Conservation (phyloP, 192 early-diverging fungal species). For the Coemansia sp. region DNA sequence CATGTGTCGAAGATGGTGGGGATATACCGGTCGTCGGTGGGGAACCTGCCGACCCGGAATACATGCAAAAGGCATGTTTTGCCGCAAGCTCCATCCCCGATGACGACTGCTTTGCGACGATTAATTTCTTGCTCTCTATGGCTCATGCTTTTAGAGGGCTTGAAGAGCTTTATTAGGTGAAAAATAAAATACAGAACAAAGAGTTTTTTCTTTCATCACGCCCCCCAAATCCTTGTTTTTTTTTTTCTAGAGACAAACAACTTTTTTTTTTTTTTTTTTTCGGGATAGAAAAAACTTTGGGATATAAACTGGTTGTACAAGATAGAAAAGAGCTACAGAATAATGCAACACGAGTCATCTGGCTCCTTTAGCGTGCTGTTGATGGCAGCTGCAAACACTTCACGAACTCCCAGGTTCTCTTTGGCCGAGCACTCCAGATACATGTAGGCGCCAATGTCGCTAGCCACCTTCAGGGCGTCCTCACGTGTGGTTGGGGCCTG, state of each 20-base stretch:
- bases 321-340: constrained; percentile 34
- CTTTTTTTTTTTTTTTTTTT: too few species aligned
- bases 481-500: constrained; percentile 55
- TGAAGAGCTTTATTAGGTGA: too few species aligned
- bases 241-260: too few species aligned
- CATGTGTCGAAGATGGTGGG: constrained; percentile 96
- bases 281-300: too few species aligned
- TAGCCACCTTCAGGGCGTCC: constrained; percentile 71
- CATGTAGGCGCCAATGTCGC: constrained; percentile 82
- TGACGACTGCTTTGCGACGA: constrained; percentile 77
- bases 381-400: constrained; percentile 65
- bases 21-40: constrained; percentile 59
- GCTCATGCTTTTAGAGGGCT: too few species aligned
- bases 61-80: constrained; percentile 87
- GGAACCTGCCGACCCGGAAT: constrained; percentile 81
- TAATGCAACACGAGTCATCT: constrained; percentile 35
- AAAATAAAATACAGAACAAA: too few species aligned
- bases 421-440: constrained; percentile 83
- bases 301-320: too few species aligned
- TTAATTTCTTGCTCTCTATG: too few species aligned
- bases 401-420: constrained; percentile 17
- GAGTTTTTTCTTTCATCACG: too few species aligned
- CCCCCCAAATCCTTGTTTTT: too few species aligned
- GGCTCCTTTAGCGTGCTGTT: constrained; percentile 38
- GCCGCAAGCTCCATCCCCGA: constrained; percentile 92